A percentile compares a stretch with the other conserved stretches of the same genome.
These are phyloP conservation scores for Rhizopogon vinicolor DNA, from an alignment of 768 basidiomycete species.

Conservation along the genomic window DNA sequence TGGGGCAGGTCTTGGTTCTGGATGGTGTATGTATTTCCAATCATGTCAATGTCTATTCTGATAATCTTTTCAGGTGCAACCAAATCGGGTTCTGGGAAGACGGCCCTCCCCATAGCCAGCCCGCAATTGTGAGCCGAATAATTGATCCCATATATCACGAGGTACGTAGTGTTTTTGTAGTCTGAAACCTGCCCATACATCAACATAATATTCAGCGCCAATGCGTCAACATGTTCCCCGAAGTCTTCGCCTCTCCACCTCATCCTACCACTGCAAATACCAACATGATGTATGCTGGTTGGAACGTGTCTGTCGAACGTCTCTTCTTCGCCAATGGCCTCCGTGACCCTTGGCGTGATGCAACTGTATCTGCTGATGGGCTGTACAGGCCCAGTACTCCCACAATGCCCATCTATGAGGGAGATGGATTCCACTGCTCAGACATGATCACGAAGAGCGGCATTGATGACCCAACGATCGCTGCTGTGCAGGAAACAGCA, in stretches of 20 bases:
- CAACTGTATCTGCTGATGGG: too few species aligned
- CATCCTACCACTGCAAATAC: slow-evolving; percentile 38
- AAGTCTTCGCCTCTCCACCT: slow-evolving; percentile 46
- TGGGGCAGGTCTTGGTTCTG: slow-evolving; percentile 72
- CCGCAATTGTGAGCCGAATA: slow-evolving; percentile 30
- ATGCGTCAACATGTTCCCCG: slow-evolving; percentile 61
- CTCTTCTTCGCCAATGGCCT: slow-evolving; percentile 70
- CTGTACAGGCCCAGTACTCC: too few species aligned
- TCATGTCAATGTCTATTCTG: too few species aligned
- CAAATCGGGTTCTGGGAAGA: too few species aligned
- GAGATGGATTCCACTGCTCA: too few species aligned
- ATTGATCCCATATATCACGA: slow-evolving; percentile 23
- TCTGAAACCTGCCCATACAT: background rate
- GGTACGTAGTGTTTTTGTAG: slow-evolving; percentile 12
- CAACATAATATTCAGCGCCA: too few species aligned
- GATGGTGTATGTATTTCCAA: slow-evolving; percentile 67
- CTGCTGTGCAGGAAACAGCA: slow-evolving; percentile 48
- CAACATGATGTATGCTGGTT: slow-evolving; percentile 53
- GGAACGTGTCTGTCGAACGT: slow-evolving; percentile 51
- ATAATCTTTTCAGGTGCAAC: too few species aligned
- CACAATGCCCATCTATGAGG: too few species aligned
- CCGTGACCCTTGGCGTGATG: slow-evolving; percentile 69
- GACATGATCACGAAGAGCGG: too few species aligned
- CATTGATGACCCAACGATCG: slow-evolving; percentile 47
- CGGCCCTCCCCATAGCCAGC: slow-evolving; percentile 32